Conservation (phyloP, 345 rosid genomes). For the Hibiscus syriacus region DNA sequence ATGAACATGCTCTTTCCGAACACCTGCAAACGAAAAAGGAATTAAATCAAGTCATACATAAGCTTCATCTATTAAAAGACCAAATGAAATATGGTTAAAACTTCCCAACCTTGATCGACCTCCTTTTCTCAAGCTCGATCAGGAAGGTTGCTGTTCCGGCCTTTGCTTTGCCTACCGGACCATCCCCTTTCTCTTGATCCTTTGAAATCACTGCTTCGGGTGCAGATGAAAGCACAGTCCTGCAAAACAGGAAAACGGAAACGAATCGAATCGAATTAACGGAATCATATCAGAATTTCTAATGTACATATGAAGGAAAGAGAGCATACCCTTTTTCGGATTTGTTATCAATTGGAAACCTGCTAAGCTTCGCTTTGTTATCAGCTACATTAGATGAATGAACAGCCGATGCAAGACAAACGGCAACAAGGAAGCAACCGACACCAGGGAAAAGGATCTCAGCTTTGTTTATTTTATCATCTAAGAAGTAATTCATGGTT, state of each 20-base stretch:
- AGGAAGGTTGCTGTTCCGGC: conserved; percentile 55
- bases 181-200: conserved; percentile 25
- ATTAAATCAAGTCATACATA: background rate
- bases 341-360: conserved; percentile 21
- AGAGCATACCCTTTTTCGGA: conserved; percentile 11
- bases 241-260: conserved; percentile 6
- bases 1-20: conserved; percentile 49
- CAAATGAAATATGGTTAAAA: background rate
- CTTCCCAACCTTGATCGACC: conserved; percentile 61
- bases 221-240: conserved; percentile 16
- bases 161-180: conserved; percentile 23
- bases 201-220: conserved; percentile 10
- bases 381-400: conserved; percentile 75
- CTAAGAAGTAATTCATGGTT: conserved; percentile 77
- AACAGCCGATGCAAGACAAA: conserved; percentile 75
- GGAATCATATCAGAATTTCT: background rate
- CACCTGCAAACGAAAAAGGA: conserved; percentile 36
- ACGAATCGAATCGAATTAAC: background rate
- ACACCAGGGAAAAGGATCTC: conserved; percentile 74
- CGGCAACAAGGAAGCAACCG: conserved; percentile 72
- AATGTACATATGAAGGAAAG: background rate
- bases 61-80: background rate
- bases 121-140: conserved; percentile 60
- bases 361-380: conserved; percentile 48
- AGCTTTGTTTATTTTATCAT: conserved; percentile 38